phyloP scores from a whole-genome alignment of 257 asterid species.

The Solanum chilense region DNA sequence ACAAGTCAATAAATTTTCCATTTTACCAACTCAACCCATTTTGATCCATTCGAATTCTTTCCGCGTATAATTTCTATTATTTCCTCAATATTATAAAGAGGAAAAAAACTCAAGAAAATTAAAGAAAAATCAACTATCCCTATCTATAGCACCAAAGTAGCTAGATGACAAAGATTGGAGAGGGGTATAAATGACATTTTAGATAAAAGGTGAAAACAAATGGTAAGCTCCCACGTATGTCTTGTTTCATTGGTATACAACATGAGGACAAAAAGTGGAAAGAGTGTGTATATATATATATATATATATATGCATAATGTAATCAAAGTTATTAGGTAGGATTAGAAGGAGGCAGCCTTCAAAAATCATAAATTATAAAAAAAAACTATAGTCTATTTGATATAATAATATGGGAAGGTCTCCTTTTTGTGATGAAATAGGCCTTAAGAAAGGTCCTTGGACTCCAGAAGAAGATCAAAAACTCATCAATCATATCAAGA shows the following conservation, averaged over 20 bases:
- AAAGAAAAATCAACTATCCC: neutral
- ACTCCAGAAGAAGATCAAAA: conserved; percentile 82
- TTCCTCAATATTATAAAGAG: neutral
- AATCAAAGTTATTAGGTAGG: conserved; percentile 46
- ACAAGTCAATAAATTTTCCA: neutral
- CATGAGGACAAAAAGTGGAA: conserved; percentile 22
- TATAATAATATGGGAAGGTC: conserved; percentile 53
- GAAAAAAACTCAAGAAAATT: neutral
- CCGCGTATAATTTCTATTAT: neutral
- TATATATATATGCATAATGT: conserved; percentile 12
- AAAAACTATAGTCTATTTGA: conserved; percentile 2
- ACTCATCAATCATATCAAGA: conserved; percentile 48
- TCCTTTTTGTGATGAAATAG: conserved; percentile 55
- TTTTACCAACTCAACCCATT: neutral
- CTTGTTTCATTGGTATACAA: conserved; percentile 21
- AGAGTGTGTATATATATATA: neutral
- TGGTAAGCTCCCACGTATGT: conserved; percentile 1
- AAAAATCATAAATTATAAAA: conserved; percentile 4
- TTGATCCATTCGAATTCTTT: neutral
- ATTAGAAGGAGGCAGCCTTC: conserved; percentile 31
- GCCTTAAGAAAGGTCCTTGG: conserved; percentile 96
- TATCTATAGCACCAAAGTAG: neutral
- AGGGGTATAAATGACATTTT: conserved; percentile 3
- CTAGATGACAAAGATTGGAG: neutral
- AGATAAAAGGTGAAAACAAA: neutral